These are phyloP conservation scores for Wallacemonas sp. DNA, from an alignment of 208 protist genomes.

Conservation along the genomic window DNA sequence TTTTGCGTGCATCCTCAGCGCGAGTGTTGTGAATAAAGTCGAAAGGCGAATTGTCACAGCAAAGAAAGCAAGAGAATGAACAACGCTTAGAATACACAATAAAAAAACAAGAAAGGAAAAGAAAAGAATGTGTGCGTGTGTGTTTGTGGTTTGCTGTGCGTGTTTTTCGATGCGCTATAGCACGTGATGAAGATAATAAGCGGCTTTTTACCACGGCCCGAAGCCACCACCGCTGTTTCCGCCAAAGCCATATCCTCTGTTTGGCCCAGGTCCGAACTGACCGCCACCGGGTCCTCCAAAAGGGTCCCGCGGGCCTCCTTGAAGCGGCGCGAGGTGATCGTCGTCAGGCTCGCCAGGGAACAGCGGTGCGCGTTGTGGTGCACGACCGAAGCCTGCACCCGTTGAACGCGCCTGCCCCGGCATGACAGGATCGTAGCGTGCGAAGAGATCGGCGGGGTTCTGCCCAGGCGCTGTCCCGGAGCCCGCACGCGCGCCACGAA, in stretches of 20 bases:
- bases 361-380: conserved; percentile 10
- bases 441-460: conserved; percentile 22
- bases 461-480: neutral
- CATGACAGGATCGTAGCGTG: conserved; percentile 85
- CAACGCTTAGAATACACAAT: neutral
- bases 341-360: conserved; percentile 83
- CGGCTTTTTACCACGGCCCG: conserved; percentile 15
- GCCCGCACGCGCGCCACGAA: conserved; percentile 17
- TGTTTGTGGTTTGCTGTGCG: too few relatives aligned
- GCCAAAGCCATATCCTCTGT: conserved; percentile 17
- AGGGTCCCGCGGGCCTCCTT: conserved; percentile 27
- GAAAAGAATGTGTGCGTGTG: too few relatives aligned
- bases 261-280: conserved; percentile 41
- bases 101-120: too few relatives aligned
- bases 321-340: conserved; percentile 61
- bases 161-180: too few relatives aligned
- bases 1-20: too few relatives aligned
- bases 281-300: conserved; percentile 60
- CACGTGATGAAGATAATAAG: too few relatives aligned
- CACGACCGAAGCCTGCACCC: conserved; percentile 8
- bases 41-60: too few relatives aligned
- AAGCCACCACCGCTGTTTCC: conserved; percentile 19
- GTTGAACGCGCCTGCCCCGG: conserved; percentile 43
- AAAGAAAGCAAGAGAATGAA: conserved; percentile 2
- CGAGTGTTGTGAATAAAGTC: too few relatives aligned